Evolutionary conservation across 2,329 filamentous ascomycete species (phyloP).

Genomic region (Aphanocladium album): DNA sequence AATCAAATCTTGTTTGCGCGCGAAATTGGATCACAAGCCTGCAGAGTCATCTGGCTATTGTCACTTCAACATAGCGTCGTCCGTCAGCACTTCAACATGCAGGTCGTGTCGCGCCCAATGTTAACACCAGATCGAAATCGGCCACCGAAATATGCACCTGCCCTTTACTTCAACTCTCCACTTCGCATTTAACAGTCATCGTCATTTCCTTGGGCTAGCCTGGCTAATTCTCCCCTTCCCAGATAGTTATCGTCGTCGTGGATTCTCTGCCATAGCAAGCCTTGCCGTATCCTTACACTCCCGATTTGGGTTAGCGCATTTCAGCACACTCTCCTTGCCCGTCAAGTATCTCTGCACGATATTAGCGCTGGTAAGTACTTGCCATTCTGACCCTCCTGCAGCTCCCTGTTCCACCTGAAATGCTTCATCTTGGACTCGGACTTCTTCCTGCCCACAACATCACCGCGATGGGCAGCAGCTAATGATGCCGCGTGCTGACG

Average conservation of each 20-base stretch:
- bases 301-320: conserved; percentile 6
- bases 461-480: not conserved
- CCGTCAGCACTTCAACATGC: not conserved
- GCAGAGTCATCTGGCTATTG: not conserved
- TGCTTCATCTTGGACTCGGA: not conserved
- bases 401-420: not conserved
- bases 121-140: not conserved
- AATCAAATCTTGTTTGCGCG: not conserved
- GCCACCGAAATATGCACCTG: not conserved
- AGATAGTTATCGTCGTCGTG: conserved; percentile 3
- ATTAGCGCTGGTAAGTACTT: conserved; percentile 7
- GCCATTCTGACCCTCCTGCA: not conserved
- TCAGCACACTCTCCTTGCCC: not conserved
- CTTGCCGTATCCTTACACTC: not conserved
- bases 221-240: conserved; percentile 7
- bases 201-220: not conserved
- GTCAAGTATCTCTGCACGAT: conserved; percentile 7
- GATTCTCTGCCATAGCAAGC: not conserved
- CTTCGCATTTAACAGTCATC: not conserved
- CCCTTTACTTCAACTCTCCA: not conserved
- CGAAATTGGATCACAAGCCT: not conserved
- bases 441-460: not conserved
- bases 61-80: not conserved
- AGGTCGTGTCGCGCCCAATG: not conserved
- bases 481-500: conserved; percentile 4